Percentiles rank a stretch among this genome's conserved stretches.
Conservation (phyloP, 2,329 filamentous ascomycete genomes). For the Aplosporella prunicola region DNA sequence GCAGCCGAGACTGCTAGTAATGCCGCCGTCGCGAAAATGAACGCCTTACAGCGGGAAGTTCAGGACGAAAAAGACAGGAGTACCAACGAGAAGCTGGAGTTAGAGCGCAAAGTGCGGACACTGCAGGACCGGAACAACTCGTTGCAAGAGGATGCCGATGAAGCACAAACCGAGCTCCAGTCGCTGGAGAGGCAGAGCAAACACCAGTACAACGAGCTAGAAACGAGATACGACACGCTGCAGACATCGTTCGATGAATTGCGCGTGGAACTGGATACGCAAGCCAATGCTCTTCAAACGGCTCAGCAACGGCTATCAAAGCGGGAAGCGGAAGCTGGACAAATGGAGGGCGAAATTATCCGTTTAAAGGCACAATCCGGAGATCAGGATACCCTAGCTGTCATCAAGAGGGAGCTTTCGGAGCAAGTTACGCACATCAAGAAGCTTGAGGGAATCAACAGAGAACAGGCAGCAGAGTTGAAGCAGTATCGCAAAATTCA, state of each 20-base stretch:
- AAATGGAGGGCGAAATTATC: slow-evolving; percentile 74
- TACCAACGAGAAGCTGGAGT: slow-evolving; percentile 45
- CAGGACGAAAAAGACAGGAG: slow-evolving; percentile 45
- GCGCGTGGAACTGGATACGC: slow-evolving; percentile 48
- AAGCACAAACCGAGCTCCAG: slow-evolving; percentile 65
- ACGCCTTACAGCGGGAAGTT: slow-evolving; percentile 44
- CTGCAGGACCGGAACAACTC: slow-evolving; percentile 61
- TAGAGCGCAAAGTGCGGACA: slow-evolving; percentile 46
- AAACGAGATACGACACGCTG: slow-evolving; percentile 50
- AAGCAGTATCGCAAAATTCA: slow-evolving; percentile 71
- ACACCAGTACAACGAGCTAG: slow-evolving; percentile 49
- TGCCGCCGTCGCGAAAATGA: slow-evolving; percentile 45
- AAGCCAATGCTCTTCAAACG: slow-evolving; percentile 48
- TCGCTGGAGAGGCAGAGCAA: slow-evolving; percentile 58
- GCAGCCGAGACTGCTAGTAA: slow-evolving; percentile 44
- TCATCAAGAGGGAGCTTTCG: slow-evolving; percentile 79
- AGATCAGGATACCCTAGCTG: slow-evolving; percentile 72
- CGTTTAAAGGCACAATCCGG: slow-evolving; percentile 77
- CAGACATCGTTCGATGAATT: slow-evolving; percentile 51
- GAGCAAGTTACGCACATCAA: slow-evolving; percentile 91
- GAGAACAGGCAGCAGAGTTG: slow-evolving; percentile 70
- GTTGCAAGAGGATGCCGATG: slow-evolving; percentile 73
- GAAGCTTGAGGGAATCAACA: slow-evolving; percentile 67
- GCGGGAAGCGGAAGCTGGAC: slow-evolving; percentile 60
- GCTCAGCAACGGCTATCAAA: slow-evolving; percentile 59